Evolutionary conservation across 768 basidiomycete species (phyloP).

Genomic region (Suillus paluster): DNA sequence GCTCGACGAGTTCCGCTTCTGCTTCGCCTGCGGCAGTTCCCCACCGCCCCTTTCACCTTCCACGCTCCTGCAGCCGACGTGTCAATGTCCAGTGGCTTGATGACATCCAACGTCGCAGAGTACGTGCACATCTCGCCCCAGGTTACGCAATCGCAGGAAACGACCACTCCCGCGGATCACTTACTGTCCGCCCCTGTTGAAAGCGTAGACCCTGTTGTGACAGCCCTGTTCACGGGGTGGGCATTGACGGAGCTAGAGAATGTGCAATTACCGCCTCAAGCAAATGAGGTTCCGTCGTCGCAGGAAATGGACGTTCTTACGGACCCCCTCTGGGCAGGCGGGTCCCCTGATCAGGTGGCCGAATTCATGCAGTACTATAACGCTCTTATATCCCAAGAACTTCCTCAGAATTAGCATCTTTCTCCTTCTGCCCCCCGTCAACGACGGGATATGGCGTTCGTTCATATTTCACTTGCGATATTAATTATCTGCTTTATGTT

Average conservation of each 20-base stretch:
- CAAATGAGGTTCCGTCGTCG: too few relatives aligned
- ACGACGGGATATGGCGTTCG: background rate
- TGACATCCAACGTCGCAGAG: background rate
- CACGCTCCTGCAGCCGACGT: too few relatives aligned
- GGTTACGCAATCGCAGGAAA: background rate
- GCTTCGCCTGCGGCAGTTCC: background rate
- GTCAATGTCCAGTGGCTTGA: background rate
- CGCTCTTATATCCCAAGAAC: too few relatives aligned
- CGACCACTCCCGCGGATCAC: background rate
- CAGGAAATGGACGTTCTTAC: too few relatives aligned
- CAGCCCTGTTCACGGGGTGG: too few relatives aligned
- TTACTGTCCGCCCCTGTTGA: background rate
- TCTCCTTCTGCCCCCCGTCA: background rate
- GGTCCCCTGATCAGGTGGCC: too few relatives aligned
- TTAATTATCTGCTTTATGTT: background rate
- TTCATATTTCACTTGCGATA: background rate
- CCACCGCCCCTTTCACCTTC: background rate
- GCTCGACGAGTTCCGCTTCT: background rate
- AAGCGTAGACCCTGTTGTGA: too few relatives aligned
- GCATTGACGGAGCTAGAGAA: too few relatives aligned
- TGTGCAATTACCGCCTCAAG: too few relatives aligned
- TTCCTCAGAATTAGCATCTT: background rate
- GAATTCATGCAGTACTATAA: too few relatives aligned
- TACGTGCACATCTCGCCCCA: background rate
- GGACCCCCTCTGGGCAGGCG: too few relatives aligned